Base-by-base conservation (phyloP, 75 land plant species). In the Picea sitchensis region DNA sequence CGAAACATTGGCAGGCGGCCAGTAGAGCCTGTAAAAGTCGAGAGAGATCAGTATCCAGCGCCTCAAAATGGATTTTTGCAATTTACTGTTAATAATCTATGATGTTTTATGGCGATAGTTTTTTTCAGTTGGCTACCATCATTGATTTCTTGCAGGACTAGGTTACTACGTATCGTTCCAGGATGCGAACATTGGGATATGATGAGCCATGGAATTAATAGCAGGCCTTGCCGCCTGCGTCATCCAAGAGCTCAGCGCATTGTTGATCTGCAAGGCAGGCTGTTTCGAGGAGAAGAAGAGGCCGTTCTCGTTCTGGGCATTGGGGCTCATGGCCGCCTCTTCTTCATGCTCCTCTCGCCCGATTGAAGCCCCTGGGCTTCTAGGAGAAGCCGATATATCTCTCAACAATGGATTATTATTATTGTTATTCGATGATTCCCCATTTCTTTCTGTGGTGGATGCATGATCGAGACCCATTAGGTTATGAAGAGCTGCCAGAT, bases 121-220 rank as follows among this genome's bases (percentile, higher is more conserved):
- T 71, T 32, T 44, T 71, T 41, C 36, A 17, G 41, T 20, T 21
- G 44, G 51, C 56, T 51, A 9, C 56, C 56, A 18, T 20, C 21
- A 41, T 15, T 71, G 21, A 41, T 41, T 47, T 47, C 1, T 47
- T 47, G 54, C 1, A 51, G 56, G 12, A 11, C 12, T 51, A 51
- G 9, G 56, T 51, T 51, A 51, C 56, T 51, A 51, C 56, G 56
- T 51, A 51, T 71, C 74, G 11, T 44, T 71, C 74, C 74, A 71
- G 51, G 44, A 47, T 44, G 74, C 74, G 44, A 71, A 71, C 74
- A 71, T 71, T 71, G 74, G 74, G 51, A 71, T 20, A 44, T 71
- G 74, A 20, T 47, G 56, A 8, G 56, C 54, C 51, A 71, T 47
- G 44, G 74, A 71, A 51, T 51, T 51, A 71, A 71, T 44, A 44